These are phyloP conservation scores for Hypoxylon sp. DNA, from an alignment of 2,329 filamentous ascomycete species.

Conservation along the genomic window DNA sequence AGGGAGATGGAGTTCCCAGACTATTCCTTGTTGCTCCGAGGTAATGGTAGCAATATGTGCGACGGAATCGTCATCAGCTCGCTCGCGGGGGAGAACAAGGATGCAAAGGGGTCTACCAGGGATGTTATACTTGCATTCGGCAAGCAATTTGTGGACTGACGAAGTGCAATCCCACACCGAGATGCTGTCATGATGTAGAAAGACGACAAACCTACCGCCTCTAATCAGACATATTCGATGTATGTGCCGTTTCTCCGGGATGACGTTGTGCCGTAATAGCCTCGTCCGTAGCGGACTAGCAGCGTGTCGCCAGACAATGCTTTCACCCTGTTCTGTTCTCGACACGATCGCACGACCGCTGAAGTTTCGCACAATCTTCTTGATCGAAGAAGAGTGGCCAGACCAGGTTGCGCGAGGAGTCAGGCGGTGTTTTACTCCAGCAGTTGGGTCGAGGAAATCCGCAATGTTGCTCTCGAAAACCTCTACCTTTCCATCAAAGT, in stretches of 20 bases:
- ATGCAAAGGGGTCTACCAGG: conserved; percentile 83
- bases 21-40: conserved; percentile 81
- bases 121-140: conserved; percentile 70
- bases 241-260: conserved; percentile 78
- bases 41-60: conserved; percentile 87
- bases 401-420: conserved; percentile 79
- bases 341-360: conserved; percentile 86
- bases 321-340: conserved; percentile 82
- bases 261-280: conserved; percentile 76
- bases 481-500: conserved; percentile 87
- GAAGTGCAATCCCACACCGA: conserved; percentile 84
- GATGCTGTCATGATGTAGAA: conserved; percentile 78
- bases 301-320: conserved; percentile 84
- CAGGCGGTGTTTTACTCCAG: conserved; percentile 71
- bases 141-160: conserved; percentile 71
- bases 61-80: conserved; percentile 68
- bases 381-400: conserved; percentile 84
- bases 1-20: conserved; percentile 82
- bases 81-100: conserved; percentile 76
- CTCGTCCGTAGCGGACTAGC: conserved; percentile 65
- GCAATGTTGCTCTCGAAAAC: conserved; percentile 85
- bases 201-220: conserved; percentile 84
- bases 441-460: conserved; percentile 81
- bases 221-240: conserved; percentile 84
- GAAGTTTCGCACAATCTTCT: conserved; percentile 89